Evolutionary conservation across 345 rosid species (phyloP).

Genomic region (Salix viminalis): DNA sequence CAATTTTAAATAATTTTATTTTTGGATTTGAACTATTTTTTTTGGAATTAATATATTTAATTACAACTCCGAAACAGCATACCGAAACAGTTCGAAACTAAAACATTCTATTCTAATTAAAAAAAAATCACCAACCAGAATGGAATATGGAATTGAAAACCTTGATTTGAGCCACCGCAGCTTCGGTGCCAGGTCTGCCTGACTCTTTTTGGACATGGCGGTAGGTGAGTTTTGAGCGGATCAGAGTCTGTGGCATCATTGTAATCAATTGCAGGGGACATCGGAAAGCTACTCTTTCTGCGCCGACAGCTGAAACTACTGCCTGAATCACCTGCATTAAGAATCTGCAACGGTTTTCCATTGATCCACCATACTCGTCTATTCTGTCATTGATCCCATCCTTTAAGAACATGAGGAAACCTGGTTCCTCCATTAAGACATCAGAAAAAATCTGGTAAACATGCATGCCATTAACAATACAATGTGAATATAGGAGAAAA

Average conservation of each 20-base stretch:
- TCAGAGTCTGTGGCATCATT: slow-evolving; percentile 74
- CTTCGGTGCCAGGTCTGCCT: slow-evolving; percentile 54
- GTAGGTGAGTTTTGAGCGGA: slow-evolving; percentile 63
- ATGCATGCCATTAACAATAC: neutral
- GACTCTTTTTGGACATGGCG: slow-evolving; percentile 67
- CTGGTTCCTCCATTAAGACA: slow-evolving; percentile 30
- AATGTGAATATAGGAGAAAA: neutral
- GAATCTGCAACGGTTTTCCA: slow-evolving; percentile 65
- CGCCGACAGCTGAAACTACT: slow-evolving; percentile 50
- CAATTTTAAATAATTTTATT: too few species aligned
- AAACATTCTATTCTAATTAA: too few species aligned
- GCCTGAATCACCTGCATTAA: slow-evolving; percentile 54
- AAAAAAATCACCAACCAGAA: too few species aligned
- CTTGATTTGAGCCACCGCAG: slow-evolving; percentile 64
- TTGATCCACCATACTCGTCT: slow-evolving; percentile 75
- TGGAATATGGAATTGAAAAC: too few species aligned
- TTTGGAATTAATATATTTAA: too few species aligned
- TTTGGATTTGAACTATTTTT: too few species aligned
- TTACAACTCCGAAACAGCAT: too few species aligned
- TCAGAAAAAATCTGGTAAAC: neutral
- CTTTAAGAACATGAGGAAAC: slow-evolving; percentile 76
- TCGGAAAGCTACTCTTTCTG: slow-evolving; percentile 56
- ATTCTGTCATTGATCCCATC: slow-evolving; percentile 73
- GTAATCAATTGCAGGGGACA: slow-evolving; percentile 82
- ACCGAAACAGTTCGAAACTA: too few species aligned